Conservation (phyloP, 495 filamentous ascomycete genomes). For the Parathielavia appendiculata region DNA sequence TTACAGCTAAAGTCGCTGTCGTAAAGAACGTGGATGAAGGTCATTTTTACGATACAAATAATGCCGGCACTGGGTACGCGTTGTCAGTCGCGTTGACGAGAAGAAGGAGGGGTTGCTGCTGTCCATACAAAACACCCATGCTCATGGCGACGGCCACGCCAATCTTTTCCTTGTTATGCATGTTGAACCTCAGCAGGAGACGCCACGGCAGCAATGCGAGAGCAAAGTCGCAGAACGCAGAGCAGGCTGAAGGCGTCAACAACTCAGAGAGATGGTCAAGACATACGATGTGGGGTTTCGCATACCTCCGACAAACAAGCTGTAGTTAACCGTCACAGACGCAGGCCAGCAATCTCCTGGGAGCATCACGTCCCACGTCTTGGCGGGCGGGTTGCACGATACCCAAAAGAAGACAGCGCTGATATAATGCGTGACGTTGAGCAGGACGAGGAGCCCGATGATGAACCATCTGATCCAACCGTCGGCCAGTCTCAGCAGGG, state of each 20-base stretch:
- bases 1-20: slow-evolving; percentile 28
- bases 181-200: slow-evolving; percentile 25
- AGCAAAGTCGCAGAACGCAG: slow-evolving; percentile 25
- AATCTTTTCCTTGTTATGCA: slow-evolving; percentile 30
- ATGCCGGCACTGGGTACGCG: slow-evolving; percentile 21
- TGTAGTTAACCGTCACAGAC: slow-evolving; percentile 7
- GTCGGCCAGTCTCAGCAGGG: slow-evolving; percentile 26
- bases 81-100: neutral
- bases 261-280: neutral
- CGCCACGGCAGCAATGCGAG: slow-evolving; percentile 27
- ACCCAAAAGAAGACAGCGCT: slow-evolving; percentile 40
- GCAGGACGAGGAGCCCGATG: slow-evolving; percentile 31
- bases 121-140: slow-evolving; percentile 30
- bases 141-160: slow-evolving; percentile 31
- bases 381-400: slow-evolving; percentile 35
- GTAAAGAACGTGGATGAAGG: slow-evolving; percentile 18
- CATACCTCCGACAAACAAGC: slow-evolving; percentile 20
- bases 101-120: neutral
- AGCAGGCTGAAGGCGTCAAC: slow-evolving; percentile 19
- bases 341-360: slow-evolving; percentile 35
- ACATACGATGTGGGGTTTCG: neutral
- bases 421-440: slow-evolving; percentile 37
- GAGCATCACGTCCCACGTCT: slow-evolving; percentile 29
- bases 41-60: slow-evolving; percentile 27
- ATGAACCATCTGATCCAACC: slow-evolving; percentile 23